These are phyloP conservation scores for Ajuga chamaepitys DNA, from an alignment of 257 asterid genomes.

Conservation along the genomic window DNA sequence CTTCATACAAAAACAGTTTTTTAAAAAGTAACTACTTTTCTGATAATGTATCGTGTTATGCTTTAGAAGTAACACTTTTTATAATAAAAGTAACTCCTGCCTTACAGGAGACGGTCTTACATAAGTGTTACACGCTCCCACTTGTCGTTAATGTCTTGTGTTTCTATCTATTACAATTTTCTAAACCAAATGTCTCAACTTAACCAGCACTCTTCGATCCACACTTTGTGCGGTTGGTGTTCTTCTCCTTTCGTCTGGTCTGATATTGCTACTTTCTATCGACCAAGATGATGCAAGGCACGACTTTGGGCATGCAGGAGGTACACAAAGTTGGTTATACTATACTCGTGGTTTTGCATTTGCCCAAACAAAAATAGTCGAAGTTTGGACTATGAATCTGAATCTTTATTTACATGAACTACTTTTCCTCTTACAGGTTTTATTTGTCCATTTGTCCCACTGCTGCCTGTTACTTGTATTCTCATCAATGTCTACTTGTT, in stretches of 20 bases:
- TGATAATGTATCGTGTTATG: no score
- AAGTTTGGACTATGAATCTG: no score
- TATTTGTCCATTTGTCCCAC: conserved; percentile 84
- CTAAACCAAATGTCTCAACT: conserved; percentile 7
- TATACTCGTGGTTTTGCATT: neutral
- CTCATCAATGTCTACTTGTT: conserved; percentile 83
- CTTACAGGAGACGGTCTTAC: no score
- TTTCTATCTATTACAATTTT: neutral
- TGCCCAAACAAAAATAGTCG: no score
- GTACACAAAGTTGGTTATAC: conserved; percentile 23
- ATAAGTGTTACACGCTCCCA: neutral
- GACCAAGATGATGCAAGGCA: conserved; percentile 92
- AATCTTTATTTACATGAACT: no score
- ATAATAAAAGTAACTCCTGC: no score
- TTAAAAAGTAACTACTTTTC: no score
- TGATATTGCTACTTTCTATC: conserved; percentile 45
- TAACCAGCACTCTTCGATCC: conserved; percentile 54
- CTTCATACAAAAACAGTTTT: no score
- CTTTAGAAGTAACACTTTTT: no score
- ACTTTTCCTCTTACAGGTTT: conserved; percentile 56
- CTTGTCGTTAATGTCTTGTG: neutral
- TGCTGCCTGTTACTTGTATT: conserved; percentile 73
- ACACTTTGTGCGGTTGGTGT: conserved; percentile 61
- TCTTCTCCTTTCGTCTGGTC: conserved; percentile 51
- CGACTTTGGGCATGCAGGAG: conserved; percentile 82